phyloP scores from a whole-genome alignment of 768 basidiomycete genomes.

The Rhodosporidiobolus sp. region DNA sequence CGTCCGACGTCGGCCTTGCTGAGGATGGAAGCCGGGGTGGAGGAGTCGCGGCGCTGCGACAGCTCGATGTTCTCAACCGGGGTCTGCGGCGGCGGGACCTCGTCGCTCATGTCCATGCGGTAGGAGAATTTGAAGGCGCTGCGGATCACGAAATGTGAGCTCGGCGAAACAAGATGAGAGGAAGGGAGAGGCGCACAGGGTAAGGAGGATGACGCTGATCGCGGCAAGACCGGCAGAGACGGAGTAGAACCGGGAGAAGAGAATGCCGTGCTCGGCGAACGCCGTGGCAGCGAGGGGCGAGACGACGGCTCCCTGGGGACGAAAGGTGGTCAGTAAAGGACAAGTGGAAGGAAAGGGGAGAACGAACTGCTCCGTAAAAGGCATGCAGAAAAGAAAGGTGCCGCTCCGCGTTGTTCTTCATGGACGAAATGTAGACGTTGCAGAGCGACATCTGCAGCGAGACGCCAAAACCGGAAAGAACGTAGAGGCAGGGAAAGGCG shows the following conservation, averaged over 20 bases:
- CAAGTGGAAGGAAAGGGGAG: neutral
- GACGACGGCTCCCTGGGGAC: slow-evolving; percentile 8
- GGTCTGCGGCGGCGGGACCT: neutral
- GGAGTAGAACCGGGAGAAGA: slow-evolving; percentile 24
- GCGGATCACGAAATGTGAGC: no score
- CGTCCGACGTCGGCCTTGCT: neutral
- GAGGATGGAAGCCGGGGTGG: no score
- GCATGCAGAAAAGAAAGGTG: slow-evolving; percentile 19
- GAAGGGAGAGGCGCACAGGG: neutral
- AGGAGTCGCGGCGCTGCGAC: neutral
- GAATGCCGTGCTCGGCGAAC: slow-evolving; percentile 6
- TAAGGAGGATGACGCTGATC: slow-evolving; percentile 12
- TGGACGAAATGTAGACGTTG: slow-evolving; percentile 16
- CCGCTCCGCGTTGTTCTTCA: slow-evolving; percentile 15
- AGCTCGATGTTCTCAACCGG: slow-evolving; percentile 1
- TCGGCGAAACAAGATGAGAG: no score
- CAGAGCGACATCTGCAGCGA: slow-evolving; percentile 6
- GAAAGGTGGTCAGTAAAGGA: neutral
- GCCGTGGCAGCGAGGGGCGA: slow-evolving; percentile 29
- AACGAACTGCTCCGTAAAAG: slow-evolving; percentile 5
- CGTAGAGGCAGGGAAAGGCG: slow-evolving; percentile 8
- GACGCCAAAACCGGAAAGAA: slow-evolving; percentile 7
- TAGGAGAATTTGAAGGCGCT: slow-evolving; percentile 30
- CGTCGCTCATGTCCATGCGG: slow-evolving; percentile 10
- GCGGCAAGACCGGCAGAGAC: slow-evolving; percentile 13